Base-by-base conservation (phyloP, 176 grass and related monocot species). In the Pontederia crassipes region DNA sequence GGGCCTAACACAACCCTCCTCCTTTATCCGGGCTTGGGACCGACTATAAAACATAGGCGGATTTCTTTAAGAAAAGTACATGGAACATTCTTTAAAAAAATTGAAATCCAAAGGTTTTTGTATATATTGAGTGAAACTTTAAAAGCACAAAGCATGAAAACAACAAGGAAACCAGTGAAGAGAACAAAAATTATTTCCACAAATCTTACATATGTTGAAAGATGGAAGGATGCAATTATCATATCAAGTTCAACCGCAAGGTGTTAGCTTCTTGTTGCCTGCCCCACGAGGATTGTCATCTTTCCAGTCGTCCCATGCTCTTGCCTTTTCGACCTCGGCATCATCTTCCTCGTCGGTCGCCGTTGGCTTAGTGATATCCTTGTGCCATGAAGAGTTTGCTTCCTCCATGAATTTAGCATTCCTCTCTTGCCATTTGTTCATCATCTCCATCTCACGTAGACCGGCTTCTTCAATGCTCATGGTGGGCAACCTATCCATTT, bases 391-490 rank as follows among this genome's bases (percentile, higher is more conserved):
- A 2, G 91, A 95, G 65, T 64, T 87, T 17, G 86, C 72, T 47
- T 96, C 86, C 65, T 96, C 46, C 57, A 85, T 87, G 65, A 82
- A 58, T 76, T 85, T 81, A 0, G 64, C 47, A 1, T 85, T 96
- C 35, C 49, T 87, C 72, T 90, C 86, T 73, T 90, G 86, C 83
- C 86, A 90, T 66, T 72, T 77, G 15, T 85, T 80, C 91, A 96
- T 95, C 59, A 95, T 96, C 69, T 96, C 79, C 91, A 90, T 96
- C 76, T 96, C 91, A 2, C 69, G 62, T 62, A 96, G 46, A 14
- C 91, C 91, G 4, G 83, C 91, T 78, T 96, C 78, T 81, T 96
- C 91, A 57, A 96, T 96, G 66, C 91, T 90, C 91, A 90, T 87
- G 16, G 83, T 96, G 4, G 83, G 91, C 51, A 90, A 32, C 75